phyloP scores from a whole-genome alignment of 2,329 filamentous ascomycete genomes.

The Harringtonia lauricola region DNA sequence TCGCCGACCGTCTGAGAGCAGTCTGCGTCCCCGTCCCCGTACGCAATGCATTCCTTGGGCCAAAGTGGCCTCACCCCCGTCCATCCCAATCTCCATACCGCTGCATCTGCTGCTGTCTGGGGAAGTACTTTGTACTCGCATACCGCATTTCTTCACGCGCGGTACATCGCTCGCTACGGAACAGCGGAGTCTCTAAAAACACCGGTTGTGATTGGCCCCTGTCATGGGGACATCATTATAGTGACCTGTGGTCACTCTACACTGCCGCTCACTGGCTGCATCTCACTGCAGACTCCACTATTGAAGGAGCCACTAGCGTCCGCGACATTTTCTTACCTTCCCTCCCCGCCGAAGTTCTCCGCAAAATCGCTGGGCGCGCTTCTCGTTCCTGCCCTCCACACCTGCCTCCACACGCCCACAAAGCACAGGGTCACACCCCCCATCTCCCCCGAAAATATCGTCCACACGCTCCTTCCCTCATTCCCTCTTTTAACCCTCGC shows the following conservation, averaged over 20 bases:
- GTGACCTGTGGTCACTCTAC: neutral
- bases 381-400: constrained; percentile 5
- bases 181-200: too few species aligned
- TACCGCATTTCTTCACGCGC: too few species aligned
- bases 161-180: too few species aligned
- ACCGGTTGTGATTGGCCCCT: too few species aligned
- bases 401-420: constrained; percentile 1
- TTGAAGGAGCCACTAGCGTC: constrained; percentile 1
- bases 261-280: neutral
- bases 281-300: neutral
- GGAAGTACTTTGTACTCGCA: too few species aligned
- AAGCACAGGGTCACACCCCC: neutral
- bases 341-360: constrained; percentile 10
- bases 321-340: neutral
- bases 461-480: constrained; percentile 3
- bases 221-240: neutral
- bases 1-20: too few species aligned
- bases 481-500: constrained; percentile 8
- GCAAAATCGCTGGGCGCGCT: constrained; percentile 4
- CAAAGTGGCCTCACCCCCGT: too few species aligned
- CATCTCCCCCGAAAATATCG: neutral
- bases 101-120: too few species aligned
- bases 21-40: too few species aligned
- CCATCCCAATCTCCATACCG: too few species aligned
- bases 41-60: too few species aligned